Evolutionary conservation across 1,139 yeast genomes (phyloP), one percentile per base, ranked within the genome.

Genomic region (Zhuliangozyma blackwelliae): DNA sequence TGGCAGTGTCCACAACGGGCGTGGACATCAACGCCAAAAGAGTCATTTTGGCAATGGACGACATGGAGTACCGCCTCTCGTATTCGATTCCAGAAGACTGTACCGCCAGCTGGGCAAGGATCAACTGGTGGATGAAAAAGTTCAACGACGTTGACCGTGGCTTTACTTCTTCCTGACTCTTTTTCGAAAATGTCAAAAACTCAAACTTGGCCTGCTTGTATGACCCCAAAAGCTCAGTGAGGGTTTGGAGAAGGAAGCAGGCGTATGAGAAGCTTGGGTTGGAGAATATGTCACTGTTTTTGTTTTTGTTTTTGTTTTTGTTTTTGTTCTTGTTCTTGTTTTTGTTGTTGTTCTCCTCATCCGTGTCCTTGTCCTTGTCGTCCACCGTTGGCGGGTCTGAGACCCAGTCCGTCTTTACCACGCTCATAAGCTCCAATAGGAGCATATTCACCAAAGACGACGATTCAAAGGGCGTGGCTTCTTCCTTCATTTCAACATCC

Each of bases 201-300:
- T 88, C 96, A 37, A 85, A 70, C 54, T 90, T 90, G 41, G 92
- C 79, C 43, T 79, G 80, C 47, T 82, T 83, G 57, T 89, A 90
- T 1, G 96, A 84, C 2, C 82, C 78, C 13, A 89, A 59, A 11
- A 89, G 63, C 49, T 90, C 97, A 1, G 82, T 72, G 28, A 89
- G 59, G 0, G 78, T 62, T 49, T 82, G 87, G 29, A 90, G 61
- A 30, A 90, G 60, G 52, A 82, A 86, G 34, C 84, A 73, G 38
- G 79, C 78, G 50, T 84, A 81, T 1, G 81, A 70, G 54, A 82
- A 85, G 27, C 75, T 68, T 10, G 50, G 44, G 44, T 76, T 75
- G 34, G 56, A 57, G 51, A 59, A 66, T 33, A 51, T 60, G 52
- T 55, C 69, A 31, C 51, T 42, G 31, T 50, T 55, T 49, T 43